Conservation (phyloP, 1,284 basidiomycete genomes). For the Wolfiporia cocos region DNA sequence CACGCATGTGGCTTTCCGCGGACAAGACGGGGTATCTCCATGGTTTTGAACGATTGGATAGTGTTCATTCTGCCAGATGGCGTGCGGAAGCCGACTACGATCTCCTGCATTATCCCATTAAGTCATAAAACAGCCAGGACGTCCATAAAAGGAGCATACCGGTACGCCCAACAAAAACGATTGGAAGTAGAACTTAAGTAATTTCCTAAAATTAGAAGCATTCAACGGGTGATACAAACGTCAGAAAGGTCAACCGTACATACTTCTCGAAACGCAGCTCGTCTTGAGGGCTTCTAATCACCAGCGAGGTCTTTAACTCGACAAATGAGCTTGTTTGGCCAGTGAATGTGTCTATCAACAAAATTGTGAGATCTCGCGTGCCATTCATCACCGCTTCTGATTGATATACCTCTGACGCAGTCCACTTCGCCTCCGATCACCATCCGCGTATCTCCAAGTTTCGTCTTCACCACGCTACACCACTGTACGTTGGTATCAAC, state of each 20-base stretch:
- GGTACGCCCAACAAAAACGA: conserved; percentile 90
- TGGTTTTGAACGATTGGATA: conserved; percentile 65
- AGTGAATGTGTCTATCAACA: conserved; percentile 44
- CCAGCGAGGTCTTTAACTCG: conserved; percentile 90
- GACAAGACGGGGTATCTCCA: conserved; percentile 68
- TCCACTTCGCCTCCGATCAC: conserved; percentile 95
- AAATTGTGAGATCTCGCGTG: neutral
- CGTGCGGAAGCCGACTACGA: conserved; percentile 91
- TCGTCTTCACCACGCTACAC: conserved; percentile 91
- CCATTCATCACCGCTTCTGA: neutral
- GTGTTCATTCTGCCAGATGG: conserved; percentile 62
- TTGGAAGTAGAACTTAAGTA: conserved; percentile 95
- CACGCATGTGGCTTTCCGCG: conserved; percentile 69
- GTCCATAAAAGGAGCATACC: too few relatives aligned
- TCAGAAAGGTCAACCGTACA: conserved; percentile 14
- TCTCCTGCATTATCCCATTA: too few relatives aligned
- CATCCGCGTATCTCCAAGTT: conserved; percentile 75
- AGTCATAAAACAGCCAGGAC: too few relatives aligned
- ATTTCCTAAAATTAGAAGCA: conserved; percentile 42
- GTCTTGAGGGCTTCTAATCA: conserved; percentile 65
- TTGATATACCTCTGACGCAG: conserved; percentile 69
- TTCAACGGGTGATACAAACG: neutral
- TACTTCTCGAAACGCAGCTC: conserved; percentile 81
- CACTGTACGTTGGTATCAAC: conserved; percentile 95
- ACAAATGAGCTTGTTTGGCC: conserved; percentile 65